These are phyloP conservation scores for Copromyces sp. DNA, from an alignment of 495 filamentous ascomycete species.

Conservation along the genomic window DNA sequence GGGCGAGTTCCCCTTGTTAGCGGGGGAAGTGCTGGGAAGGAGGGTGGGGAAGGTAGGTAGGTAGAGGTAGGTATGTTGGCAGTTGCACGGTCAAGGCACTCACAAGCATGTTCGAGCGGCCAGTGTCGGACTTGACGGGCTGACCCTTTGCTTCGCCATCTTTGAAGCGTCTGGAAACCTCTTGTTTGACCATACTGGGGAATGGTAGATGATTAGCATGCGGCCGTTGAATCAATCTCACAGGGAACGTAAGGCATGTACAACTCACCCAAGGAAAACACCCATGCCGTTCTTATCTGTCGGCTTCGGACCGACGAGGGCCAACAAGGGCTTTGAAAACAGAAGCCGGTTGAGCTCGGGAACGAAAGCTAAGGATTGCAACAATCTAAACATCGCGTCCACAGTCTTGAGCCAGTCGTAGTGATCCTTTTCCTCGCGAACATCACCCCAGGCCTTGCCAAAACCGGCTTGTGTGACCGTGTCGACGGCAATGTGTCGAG, in stretches of 20 bases:
- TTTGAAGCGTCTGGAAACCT: neutral
- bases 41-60: neutral
- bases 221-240: neutral
- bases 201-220: neutral
- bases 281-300: neutral
- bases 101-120: neutral
- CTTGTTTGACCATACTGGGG: neutral
- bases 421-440: neutral
- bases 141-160: neutral
- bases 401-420: neutral
- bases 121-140: neutral
- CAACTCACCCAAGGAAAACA: neutral
- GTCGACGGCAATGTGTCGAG: slow-evolving; percentile 23
- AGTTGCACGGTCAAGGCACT: neutral
- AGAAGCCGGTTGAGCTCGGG: neutral
- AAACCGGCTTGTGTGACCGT: slow-evolving; percentile 35
- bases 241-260: too few relatives aligned
- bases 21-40: neutral
- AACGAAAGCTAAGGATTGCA: neutral
- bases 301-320: neutral
- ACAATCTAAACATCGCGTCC: neutral
- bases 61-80: neutral
- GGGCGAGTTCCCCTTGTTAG: neutral
- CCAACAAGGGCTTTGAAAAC: neutral
- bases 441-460: slow-evolving; percentile 15